These are phyloP conservation scores for Kregervanrija delftensis DNA, from an alignment of 805 yeast genomes.

Conservation along the genomic window DNA sequence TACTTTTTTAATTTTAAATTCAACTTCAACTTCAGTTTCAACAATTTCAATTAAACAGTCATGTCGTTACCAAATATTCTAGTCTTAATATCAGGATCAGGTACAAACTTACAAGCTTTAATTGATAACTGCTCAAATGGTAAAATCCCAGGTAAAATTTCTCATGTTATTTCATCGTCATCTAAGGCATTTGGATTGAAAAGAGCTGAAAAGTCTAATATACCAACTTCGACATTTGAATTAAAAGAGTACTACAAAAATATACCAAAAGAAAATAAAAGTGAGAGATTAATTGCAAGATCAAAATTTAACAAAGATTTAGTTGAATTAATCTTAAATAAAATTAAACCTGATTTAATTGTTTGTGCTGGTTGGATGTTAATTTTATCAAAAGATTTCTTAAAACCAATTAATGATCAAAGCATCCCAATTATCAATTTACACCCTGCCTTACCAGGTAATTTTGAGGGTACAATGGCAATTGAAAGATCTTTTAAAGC, in stretches of 20 bases:
- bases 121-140: constrained; percentile 58
- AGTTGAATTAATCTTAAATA: constrained; percentile 53
- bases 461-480: constrained; percentile 95
- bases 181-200: constrained; percentile 80
- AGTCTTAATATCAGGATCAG: constrained; percentile 90
- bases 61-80: constrained; percentile 33
- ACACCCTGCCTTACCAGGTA: constrained; percentile 97
- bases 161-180: constrained; percentile 79
- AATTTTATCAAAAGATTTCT: constrained; percentile 72
- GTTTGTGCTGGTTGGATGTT: constrained; percentile 99
- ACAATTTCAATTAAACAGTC: too few relatives aligned
- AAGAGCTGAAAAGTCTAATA: constrained; percentile 64
- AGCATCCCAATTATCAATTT: constrained; percentile 79
- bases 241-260: constrained; percentile 69
- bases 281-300: constrained; percentile 54
- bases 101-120: constrained; percentile 92
- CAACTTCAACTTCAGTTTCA: too few relatives aligned
- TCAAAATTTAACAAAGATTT: constrained; percentile 70
- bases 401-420: constrained; percentile 54
- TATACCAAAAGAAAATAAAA: constrained; percentile 61
- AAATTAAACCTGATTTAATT: constrained; percentile 67
- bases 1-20: too few relatives aligned
- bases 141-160: constrained; percentile 41
- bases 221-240: constrained; percentile 68
- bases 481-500: constrained; percentile 95